Base-by-base conservation (phyloP, 176 grass and related monocot species). In the Urochloa ruziziensis region DNA sequence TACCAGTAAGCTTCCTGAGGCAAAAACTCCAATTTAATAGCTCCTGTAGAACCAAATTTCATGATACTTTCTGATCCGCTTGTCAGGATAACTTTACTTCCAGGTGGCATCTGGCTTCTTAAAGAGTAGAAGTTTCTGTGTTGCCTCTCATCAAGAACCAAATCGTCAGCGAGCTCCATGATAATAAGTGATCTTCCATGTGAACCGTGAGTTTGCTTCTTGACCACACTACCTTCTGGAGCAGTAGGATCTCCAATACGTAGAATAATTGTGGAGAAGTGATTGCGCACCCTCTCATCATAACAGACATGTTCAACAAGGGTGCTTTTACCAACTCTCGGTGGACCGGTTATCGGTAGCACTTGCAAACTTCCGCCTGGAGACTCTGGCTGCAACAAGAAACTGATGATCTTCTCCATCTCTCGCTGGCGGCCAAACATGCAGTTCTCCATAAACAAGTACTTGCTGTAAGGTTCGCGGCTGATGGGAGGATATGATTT, bases 301-400 rank as follows among this genome's bases (percentile, higher is more conserved):
- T 37, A 19, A 15, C 78, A 91, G 44, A 78, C 75, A 62, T 89
- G 86, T 58, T 85, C 86, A 5, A 78, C 77, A 29, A 91, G 77
- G 14, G 80, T 91, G 28, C 77, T 91, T 34, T 89, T 91, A 5
- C 86, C 82, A 48, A 73, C 82, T 34, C 77, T 83, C 1, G 2
- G 1, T 0, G 32, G 18, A 25, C 86, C 82, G 0, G 86, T 32
- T 27, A 92, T 78, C 1, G 90, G 79, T 62, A 82, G 72, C 19
- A 88, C 63, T 14, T 30, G 0, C 3, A 87, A 24, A 3, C 47
- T 37, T 1, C 13, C 33, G 14, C 23, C 62, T 3, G 1, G 60
- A 19, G 17, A 3, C 3, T 2, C 49, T 29, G 30, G n/a, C 51
- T 82, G 36, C 2, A 87, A 3, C 63, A 88, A 48, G 56, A 88